Percentiles rank a stretch among this genome's conserved stretches.
phyloP scores from a whole-genome alignment of 2,329 filamentous ascomycete species.

The Ophiosphaerella narmari region DNA sequence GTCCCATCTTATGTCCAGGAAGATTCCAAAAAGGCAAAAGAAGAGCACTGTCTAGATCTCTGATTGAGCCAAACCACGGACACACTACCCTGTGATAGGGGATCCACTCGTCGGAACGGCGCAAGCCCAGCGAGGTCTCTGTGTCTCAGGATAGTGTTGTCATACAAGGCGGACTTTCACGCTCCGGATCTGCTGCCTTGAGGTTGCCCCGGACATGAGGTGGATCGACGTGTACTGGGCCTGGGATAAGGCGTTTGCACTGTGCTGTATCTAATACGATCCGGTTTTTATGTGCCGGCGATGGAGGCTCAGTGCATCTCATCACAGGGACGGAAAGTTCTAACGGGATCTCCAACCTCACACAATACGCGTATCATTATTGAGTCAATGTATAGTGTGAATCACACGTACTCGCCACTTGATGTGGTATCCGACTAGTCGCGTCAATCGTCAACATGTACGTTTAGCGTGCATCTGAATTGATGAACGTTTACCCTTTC shows the following conservation, averaged over 20 bases:
- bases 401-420: constrained; percentile 53
- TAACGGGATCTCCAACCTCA: constrained; percentile 50
- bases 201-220: constrained; percentile 10
- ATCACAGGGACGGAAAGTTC: constrained; percentile 47
- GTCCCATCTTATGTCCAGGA: constrained; percentile 36
- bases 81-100: constrained; percentile 38
- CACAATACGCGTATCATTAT: constrained; percentile 44
- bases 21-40: constrained; percentile 28
- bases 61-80: constrained; percentile 52
- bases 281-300: constrained; percentile 11
- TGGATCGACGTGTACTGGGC: constrained; percentile 30
- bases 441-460: constrained; percentile 68
- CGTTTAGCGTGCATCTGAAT: constrained; percentile 57
- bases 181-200: constrained; percentile 42
- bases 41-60: constrained; percentile 46
- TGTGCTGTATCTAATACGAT: constrained; percentile 15
- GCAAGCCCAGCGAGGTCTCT: constrained; percentile 59
- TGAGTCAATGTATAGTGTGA: constrained; percentile 56
- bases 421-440: constrained; percentile 62
- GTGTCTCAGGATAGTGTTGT: constrained; percentile 39
- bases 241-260: constrained; percentile 29
- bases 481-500: constrained; percentile 60
- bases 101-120: constrained; percentile 65
- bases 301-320: constrained; percentile 57
- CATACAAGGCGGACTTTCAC: constrained; percentile 41